Evolutionary conservation across 2,329 filamentous ascomycete species (phyloP).

Genomic region (Chrysoporthe austroafricana): DNA sequence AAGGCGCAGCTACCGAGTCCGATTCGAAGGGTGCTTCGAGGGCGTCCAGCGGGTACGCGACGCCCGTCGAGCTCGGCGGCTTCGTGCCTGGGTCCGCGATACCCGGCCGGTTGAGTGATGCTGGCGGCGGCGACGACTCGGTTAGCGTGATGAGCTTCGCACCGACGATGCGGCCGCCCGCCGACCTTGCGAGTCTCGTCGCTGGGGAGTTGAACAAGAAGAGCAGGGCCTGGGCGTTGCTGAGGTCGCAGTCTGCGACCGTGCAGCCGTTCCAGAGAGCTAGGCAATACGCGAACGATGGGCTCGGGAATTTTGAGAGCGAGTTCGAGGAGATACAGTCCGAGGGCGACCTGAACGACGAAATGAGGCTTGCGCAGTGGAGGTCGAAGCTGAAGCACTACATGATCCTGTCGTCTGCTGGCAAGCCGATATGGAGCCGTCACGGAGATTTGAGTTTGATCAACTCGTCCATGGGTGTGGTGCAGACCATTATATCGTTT

Average conservation of each 20-base stretch:
- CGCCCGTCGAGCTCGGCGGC: slow-evolving; percentile 33
- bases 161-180: slow-evolving; percentile 63
- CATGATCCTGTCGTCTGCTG: slow-evolving; percentile 91
- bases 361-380: slow-evolving; percentile 72
- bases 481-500: slow-evolving; percentile 97
- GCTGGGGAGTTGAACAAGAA: slow-evolving; percentile 69
- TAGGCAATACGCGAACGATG: slow-evolving; percentile 40
- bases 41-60: slow-evolving; percentile 47
- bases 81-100: slow-evolving; percentile 26
- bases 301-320: slow-evolving; percentile 68
- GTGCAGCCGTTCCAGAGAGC: slow-evolving; percentile 62
- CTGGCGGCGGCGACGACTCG: slow-evolving; percentile 58
- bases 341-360: slow-evolving; percentile 50
- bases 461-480: slow-evolving; percentile 90
- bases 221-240: slow-evolving; percentile 70
- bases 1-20: slow-evolving; percentile 39
- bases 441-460: slow-evolving; percentile 90
- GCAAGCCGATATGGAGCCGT: slow-evolving; percentile 95
- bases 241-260: slow-evolving; percentile 64
- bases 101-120: slow-evolving; percentile 17
- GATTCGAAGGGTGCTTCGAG: slow-evolving; percentile 28
- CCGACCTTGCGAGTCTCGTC: slow-evolving; percentile 82
- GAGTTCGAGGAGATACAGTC: slow-evolving; percentile 81
- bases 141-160: slow-evolving; percentile 70
- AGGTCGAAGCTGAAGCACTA: slow-evolving; percentile 96